phyloP scores from a whole-genome alignment of 164 flowering plant species.

The Vitis riparia region DNA sequence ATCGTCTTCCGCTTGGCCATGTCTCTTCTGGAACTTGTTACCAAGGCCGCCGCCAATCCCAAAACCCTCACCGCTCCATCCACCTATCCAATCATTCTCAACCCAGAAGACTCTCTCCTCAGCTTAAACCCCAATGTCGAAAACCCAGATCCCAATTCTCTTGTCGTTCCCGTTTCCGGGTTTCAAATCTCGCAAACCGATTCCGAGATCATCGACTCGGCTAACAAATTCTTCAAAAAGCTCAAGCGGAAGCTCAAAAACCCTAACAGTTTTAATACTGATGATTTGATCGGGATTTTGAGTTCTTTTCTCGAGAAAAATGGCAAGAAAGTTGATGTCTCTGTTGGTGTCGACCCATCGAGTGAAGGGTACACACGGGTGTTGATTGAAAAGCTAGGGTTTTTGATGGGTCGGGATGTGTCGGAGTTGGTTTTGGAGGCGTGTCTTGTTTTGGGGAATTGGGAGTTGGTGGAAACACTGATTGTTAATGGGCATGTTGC shows the following conservation, averaged over 20 bases:
- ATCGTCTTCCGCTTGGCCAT: constrained; percentile 22
- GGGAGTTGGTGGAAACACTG: constrained; percentile 62
- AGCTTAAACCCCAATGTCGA: constrained; percentile 44
- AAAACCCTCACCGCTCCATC: constrained; percentile 12
- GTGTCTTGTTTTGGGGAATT: constrained; percentile 55
- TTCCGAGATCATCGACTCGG: constrained; percentile 34
- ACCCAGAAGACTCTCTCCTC: constrained; percentile 39
- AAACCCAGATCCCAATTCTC: constrained; percentile 23
- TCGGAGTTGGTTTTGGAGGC: constrained; percentile 51
- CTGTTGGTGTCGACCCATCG: constrained; percentile 19
- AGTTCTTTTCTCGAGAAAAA: constrained; percentile 46
- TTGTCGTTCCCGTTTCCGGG: constrained; percentile 48
- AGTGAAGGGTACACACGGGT: constrained; percentile 22
- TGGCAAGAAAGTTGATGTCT: constrained; percentile 28
- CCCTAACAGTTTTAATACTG: constrained; percentile 28
- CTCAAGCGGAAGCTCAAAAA: constrained; percentile 55
- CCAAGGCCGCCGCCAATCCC: constrained; percentile 38
- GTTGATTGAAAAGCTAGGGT: constrained; percentile 53
- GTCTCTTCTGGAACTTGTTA: constrained; percentile 71
- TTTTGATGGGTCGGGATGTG: constrained; percentile 52
- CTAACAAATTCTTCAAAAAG: constrained; percentile 35
- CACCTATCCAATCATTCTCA: constrained; percentile 50
- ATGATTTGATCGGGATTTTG: constrained; percentile 42
- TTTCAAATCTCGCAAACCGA: constrained; percentile 61
- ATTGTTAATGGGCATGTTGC: constrained; percentile 47